Evolutionary conservation across 257 asterid genomes (phyloP), one percentile per base, ranked within the genome.

Genomic region (Pogostemon cablin): DNA sequence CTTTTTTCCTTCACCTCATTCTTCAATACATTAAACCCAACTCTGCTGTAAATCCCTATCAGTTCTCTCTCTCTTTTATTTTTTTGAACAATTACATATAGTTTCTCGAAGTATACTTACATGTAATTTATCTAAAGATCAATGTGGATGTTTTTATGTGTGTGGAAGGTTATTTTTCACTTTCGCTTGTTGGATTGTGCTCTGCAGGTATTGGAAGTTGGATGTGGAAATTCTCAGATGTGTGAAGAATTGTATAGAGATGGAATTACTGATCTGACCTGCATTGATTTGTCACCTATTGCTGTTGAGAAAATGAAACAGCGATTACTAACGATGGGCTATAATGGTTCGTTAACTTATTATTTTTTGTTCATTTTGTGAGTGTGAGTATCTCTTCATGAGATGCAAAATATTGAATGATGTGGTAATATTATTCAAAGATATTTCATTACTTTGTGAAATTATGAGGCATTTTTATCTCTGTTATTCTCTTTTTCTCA

Each of bases 151-250:
- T 5, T 58, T 3, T 68, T 5, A 54, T 39, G 12, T 62, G 54
- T 10, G 10, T 25, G 34, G 54, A 10, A 40, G 1, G 2, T 55
- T 6, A 25, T 3, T 3, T 17, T 53, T 17, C 3, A 43, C 54
- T 9, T 53, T 17, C 39, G 46, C 10, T 25, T 41, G 11, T 35
- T 47, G 6, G n/a, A 39, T 44, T 76, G 37, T 72, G 60, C 9
- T 39, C 61, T 71, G 53, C 78, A 91, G 99, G 92, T 91, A 25
- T 71, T 95, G 84, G 96, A 95, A 90, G 79, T 95, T 75, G 99
- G 99, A 38, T 95, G 99, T 79, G 99, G 99, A 47, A 87, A 89
- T 74, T 95, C 99, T 63, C 98, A 91, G 83, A 79, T 95, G 41
- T 87, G 89, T 54, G 98, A 91, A 64, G 90, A 86, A 37, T 79